These are phyloP conservation scores for Zostera marina DNA, from an alignment of 116 monocot genomes.

Conservation along the genomic window DNA sequence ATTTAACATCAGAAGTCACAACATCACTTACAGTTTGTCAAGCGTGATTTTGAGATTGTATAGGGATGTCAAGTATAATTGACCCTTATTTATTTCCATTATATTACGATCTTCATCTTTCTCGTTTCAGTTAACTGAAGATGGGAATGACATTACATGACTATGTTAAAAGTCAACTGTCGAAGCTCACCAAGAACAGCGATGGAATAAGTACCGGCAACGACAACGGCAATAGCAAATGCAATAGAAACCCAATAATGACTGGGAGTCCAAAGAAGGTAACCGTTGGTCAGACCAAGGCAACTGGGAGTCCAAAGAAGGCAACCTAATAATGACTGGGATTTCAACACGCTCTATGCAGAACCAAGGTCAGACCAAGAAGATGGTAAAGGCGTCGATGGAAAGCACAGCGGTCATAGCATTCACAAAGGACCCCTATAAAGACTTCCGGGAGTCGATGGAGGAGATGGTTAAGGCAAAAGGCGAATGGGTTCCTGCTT, in stretches of 20 bases:
- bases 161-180: not conserved
- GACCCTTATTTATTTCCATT: too few species aligned
- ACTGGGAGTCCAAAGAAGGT: not conserved
- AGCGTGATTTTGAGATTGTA: too few species aligned
- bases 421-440: constrained; percentile 46
- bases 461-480: constrained; percentile 34
- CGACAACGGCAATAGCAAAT: too few species aligned
- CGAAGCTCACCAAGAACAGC: not conserved
- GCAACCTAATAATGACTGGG: constrained; percentile 4
- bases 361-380: not conserved
- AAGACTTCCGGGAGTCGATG: constrained; percentile 59
- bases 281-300: not conserved
- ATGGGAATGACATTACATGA: not conserved
- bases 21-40: too few species aligned
- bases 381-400: not conserved
- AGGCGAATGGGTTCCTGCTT: constrained; percentile 61
- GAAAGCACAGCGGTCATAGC: constrained; percentile 23
- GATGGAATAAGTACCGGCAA: not conserved
- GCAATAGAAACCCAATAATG: not conserved
- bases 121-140: too few species aligned
- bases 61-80: too few species aligned
- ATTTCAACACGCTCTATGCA: constrained; percentile 43
- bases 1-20: too few species aligned
- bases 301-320: not conserved
- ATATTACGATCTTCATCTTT: too few species aligned